Evolutionary conservation across 768 basidiomycete genomes (phyloP).

Genomic region (Tulasnella sp.): DNA sequence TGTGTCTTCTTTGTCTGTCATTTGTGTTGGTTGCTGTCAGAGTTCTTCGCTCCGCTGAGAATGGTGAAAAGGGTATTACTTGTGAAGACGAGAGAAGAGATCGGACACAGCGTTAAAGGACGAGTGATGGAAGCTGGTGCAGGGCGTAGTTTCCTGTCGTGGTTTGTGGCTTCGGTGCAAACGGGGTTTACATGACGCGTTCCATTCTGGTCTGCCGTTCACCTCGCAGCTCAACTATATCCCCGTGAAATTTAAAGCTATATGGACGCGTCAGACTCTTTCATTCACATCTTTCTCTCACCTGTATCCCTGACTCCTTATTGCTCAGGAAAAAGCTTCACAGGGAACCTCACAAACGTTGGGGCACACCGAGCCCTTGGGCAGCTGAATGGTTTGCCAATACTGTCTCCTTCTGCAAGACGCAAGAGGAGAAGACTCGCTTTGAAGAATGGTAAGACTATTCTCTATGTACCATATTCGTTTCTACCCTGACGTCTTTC

Average conservation of each 20-base stretch:
- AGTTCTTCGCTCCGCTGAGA: background rate
- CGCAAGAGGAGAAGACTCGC: conserved; percentile 4
- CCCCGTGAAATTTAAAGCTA: background rate
- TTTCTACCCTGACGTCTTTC: background rate
- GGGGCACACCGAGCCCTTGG: conserved; percentile 8
- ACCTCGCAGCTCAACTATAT: background rate
- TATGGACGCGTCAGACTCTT: background rate
- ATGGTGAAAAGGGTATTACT: background rate
- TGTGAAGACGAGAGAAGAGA: background rate
- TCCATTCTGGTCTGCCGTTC: background rate
- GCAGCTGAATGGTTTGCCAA: conserved; percentile 11
- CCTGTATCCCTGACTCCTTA: background rate
- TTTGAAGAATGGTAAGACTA: conserved; percentile 18
- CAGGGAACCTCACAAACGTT: background rate
- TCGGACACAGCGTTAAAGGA: background rate
- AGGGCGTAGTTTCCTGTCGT: background rate
- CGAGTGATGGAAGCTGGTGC: background rate
- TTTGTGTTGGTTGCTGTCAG: background rate
- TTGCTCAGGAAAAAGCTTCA: conserved; percentile 6
- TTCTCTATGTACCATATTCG: background rate
- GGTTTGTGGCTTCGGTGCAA: background rate
- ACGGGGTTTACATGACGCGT: conserved; percentile 3
- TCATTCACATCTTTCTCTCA: no score
- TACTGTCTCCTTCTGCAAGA: conserved; percentile 6
- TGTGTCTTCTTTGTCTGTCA: background rate